phyloP scores from a whole-genome alignment of 257 asterid species.

The Solanum verrucosum region DNA sequence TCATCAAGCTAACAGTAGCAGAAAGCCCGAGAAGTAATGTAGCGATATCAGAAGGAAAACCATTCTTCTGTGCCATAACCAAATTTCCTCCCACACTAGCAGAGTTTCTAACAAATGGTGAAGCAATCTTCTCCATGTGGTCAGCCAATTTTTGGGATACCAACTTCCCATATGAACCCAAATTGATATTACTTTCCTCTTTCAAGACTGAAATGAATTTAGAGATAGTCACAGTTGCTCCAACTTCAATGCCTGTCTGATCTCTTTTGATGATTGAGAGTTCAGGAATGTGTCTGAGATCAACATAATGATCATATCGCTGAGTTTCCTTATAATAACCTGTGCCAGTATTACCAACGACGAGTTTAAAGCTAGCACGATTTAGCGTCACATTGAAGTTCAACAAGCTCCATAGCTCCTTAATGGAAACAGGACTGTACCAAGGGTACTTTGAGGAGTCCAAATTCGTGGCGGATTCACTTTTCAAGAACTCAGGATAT shows the following conservation, averaged over 20 bases:
- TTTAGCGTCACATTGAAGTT: slow-evolving; percentile 14
- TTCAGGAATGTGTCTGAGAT: slow-evolving; percentile 47
- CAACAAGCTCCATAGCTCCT: slow-evolving; percentile 44
- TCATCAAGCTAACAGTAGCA: slow-evolving; percentile 32
- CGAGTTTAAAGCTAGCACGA: slow-evolving; percentile 20
- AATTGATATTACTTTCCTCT: slow-evolving; percentile 6
- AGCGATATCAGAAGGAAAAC: slow-evolving; percentile 61
- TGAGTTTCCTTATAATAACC: slow-evolving; percentile 54
- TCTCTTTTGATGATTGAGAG: slow-evolving; percentile 37
- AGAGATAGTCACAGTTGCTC: slow-evolving; percentile 56
- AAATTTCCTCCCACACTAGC: slow-evolving; percentile 69
- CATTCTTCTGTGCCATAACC: slow-evolving; percentile 62
- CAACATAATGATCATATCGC: slow-evolving; percentile 33
- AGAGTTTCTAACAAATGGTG: slow-evolving; percentile 46
- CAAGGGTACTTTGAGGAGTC: slow-evolving; percentile 40
- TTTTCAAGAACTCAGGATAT: slow-evolving; percentile 29
- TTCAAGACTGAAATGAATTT: slow-evolving; percentile 33
- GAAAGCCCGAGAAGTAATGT: slow-evolving; percentile 46
- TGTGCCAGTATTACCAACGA: slow-evolving; percentile 63
- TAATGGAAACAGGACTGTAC: slow-evolving; percentile 44
- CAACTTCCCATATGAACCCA: slow-evolving; percentile 10
- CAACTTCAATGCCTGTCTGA: slow-evolving; percentile 38
- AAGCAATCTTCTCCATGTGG: slow-evolving; percentile 59
- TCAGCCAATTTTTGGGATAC: slow-evolving; percentile 38
- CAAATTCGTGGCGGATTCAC: slow-evolving; percentile 12